These are phyloP conservation scores for Pichia cabralensis DNA, from an alignment of 805 yeast genomes.

Conservation along the genomic window DNA sequence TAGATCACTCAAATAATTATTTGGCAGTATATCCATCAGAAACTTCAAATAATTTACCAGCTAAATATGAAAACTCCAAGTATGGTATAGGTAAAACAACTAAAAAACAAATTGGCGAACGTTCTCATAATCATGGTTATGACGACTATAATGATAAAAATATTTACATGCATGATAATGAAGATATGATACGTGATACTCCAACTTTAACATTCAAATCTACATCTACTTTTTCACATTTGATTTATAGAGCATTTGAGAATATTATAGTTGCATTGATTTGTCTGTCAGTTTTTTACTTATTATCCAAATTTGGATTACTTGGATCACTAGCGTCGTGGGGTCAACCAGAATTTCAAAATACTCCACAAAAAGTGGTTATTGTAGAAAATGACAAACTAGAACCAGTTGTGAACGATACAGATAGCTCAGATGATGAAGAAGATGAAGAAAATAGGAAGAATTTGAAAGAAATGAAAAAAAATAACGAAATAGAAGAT, in stretches of 20 bases:
- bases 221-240: conserved; percentile 16
- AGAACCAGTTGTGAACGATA: too few species aligned
- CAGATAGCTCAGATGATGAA: too few species aligned
- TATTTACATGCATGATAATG: background rate
- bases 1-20: conserved; percentile 2
- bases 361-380: too few species aligned
- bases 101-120: background rate
- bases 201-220: conserved; percentile 14
- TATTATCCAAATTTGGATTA: conserved; percentile 29
- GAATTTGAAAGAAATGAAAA: background rate
- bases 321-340: too few species aligned
- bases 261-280: conserved; percentile 38
- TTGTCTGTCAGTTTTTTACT: conserved; percentile 27
- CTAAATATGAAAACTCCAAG: background rate
- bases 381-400: too few species aligned
- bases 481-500: conserved; percentile 2
- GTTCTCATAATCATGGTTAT: background rate
- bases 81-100: too few species aligned
- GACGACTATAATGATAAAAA: background rate
- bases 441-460: background rate
- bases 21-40: conserved; percentile 7
- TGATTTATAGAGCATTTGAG: conserved; percentile 29
- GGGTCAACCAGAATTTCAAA: too few species aligned
- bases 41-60: conserved; percentile 5
- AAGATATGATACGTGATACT: background rate